These are phyloP conservation scores for Cordyceps cateniannulata DNA, from an alignment of 2,329 filamentous ascomycete species.

Conservation along the genomic window DNA sequence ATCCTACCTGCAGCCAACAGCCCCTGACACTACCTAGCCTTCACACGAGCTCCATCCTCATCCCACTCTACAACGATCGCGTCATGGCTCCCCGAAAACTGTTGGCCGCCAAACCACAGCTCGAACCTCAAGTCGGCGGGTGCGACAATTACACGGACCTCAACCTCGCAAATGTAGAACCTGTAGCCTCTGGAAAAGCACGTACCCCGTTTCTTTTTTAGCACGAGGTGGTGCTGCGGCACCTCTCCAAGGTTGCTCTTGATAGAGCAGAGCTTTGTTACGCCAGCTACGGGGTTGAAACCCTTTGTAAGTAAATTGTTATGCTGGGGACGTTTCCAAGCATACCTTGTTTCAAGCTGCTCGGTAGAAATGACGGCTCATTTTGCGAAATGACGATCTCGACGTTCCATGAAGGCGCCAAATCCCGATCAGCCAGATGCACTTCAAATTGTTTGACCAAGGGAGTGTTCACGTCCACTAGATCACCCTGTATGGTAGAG, in stretches of 20 bases:
- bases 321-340: no score
- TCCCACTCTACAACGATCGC: conserved; percentile 32
- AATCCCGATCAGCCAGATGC: conserved; percentile 25
- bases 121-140: conserved; percentile 46
- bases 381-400: conserved; percentile 34
- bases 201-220: conserved; percentile 29
- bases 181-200: conserved; percentile 28
- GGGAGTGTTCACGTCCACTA: conserved; percentile 28
- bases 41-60: conserved; percentile 4
- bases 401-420: conserved; percentile 30
- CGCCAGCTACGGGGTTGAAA: conserved; percentile 24
- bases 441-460: conserved; percentile 30
- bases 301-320: background rate
- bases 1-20: background rate
- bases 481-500: conserved; percentile 35
- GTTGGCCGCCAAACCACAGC: conserved; percentile 35
- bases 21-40: background rate
- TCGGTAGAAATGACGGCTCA: conserved; percentile 29
- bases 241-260: conserved; percentile 35
- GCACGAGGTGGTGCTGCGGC: conserved; percentile 30
- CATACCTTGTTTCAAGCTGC: conserved; percentile 31
- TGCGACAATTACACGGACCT: conserved; percentile 48
- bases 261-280: conserved; percentile 32
- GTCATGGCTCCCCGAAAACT: conserved; percentile 32
- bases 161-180: conserved; percentile 36